Conservation (phyloP, 2,329 filamentous ascomycete species). For the Fusarium coicis region DNA sequence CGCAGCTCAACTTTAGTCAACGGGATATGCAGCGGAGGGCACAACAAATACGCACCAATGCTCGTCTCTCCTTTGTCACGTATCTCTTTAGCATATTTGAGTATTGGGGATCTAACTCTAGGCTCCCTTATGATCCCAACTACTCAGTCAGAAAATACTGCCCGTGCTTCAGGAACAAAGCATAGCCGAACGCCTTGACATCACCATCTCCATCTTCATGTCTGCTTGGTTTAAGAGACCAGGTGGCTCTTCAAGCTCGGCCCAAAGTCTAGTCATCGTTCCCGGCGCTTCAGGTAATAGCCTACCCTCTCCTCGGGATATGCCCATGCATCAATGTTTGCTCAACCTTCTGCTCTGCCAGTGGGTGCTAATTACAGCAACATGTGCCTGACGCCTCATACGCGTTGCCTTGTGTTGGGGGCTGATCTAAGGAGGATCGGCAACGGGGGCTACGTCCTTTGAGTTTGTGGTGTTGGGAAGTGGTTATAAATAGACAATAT, state of each 20-base stretch:
- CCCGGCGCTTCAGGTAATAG: constrained; percentile 5
- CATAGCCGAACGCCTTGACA: background rate
- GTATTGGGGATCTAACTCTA: background rate
- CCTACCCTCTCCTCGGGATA: constrained; percentile 13
- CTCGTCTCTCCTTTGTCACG: background rate
- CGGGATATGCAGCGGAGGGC: background rate
- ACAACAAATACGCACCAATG: background rate
- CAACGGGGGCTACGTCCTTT: background rate
- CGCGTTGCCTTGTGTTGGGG: background rate
- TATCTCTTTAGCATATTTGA: background rate
- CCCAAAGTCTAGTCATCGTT: constrained; percentile 10
- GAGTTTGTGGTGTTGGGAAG: background rate
- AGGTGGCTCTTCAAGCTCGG: constrained; percentile 5
- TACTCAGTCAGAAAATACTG: background rate
- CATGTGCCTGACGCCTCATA: constrained; percentile 10
- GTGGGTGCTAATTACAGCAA: constrained; percentile 16
- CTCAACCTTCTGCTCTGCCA: background rate
- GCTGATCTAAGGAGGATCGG: background rate
- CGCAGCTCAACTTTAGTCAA: background rate
- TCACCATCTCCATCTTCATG: background rate
- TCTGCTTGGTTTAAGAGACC: background rate
- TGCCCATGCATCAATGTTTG: constrained; percentile 23
- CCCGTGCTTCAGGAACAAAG: background rate
- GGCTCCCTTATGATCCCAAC: background rate
- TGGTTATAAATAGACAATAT: background rate